phyloP scores from a whole-genome alignment of 2,329 filamentous ascomycete genomes.

The Neopestalotiopsis rosae region DNA sequence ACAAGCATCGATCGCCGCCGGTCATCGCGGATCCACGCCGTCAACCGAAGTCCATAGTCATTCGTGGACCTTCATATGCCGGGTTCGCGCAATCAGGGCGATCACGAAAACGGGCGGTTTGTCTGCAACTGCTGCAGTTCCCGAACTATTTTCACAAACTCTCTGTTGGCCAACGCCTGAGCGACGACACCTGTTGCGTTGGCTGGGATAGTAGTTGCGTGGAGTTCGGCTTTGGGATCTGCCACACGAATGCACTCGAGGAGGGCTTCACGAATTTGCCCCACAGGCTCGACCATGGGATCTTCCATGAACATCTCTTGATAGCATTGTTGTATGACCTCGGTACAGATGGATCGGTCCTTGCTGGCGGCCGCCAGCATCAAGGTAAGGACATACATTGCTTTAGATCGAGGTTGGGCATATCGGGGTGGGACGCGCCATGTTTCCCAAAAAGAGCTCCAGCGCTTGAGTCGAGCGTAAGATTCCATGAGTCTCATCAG shows the following conservation, averaged over 20 bases:
- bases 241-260: constrained; percentile 60
- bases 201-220: constrained; percentile 31
- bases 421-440: constrained; percentile 63
- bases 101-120: neutral
- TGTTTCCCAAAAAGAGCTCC: constrained; percentile 63
- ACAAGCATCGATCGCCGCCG: constrained; percentile 6
- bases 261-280: constrained; percentile 52
- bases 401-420: constrained; percentile 50
- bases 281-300: constrained; percentile 51
- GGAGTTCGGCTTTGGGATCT: constrained; percentile 53
- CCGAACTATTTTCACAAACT: constrained; percentile 38
- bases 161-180: constrained; percentile 25
- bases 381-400: constrained; percentile 62
- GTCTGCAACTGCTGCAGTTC: constrained; percentile 23
- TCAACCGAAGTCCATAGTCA: neutral
- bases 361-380: constrained; percentile 49
- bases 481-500: constrained; percentile 49
- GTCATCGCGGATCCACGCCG: constrained; percentile 12
- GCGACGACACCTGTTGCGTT: constrained; percentile 14
- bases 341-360: constrained; percentile 49
- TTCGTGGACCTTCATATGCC: neutral
- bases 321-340: constrained; percentile 58
- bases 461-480: constrained; percentile 54
- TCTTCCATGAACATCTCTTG: constrained; percentile 64
- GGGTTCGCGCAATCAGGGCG: neutral